Percentiles rank a stretch among this genome's conserved stretches.
Evolutionary conservation across 495 filamentous ascomycete genomes (phyloP).

Genomic region (Aspergillus olivimuriae): DNA sequence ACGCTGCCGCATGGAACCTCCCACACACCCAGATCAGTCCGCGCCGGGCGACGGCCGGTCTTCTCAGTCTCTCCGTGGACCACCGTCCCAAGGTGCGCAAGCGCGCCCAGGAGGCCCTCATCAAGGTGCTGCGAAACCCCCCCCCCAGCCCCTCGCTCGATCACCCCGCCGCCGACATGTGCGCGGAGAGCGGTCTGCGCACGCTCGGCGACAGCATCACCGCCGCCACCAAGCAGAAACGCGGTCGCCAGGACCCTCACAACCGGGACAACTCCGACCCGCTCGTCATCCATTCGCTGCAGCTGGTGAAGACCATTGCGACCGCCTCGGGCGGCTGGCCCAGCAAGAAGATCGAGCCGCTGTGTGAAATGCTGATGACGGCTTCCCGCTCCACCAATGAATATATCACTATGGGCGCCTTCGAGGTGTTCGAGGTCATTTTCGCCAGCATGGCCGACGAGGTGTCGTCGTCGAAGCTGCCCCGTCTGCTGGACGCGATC

Average conservation of each 20-base stretch:
- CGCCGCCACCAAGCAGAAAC: slow-evolving; percentile 58
- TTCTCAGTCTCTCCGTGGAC: slow-evolving; percentile 76
- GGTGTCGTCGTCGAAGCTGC: slow-evolving; percentile 78
- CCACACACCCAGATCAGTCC: slow-evolving; percentile 78
- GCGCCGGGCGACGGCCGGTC: slow-evolving; percentile 80
- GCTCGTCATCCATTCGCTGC: slow-evolving; percentile 79
- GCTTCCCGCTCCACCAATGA: slow-evolving; percentile 87
- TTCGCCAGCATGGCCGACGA: slow-evolving; percentile 87
- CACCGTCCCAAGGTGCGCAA: slow-evolving; percentile 92
- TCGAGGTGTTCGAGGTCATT: slow-evolving; percentile 94
- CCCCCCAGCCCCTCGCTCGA: slow-evolving; percentile 87
- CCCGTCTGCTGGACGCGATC: slow-evolving; percentile 79
- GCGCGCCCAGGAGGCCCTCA: slow-evolving; percentile 83
- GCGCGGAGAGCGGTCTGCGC: slow-evolving; percentile 79
- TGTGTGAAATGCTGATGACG: slow-evolving; percentile 81
- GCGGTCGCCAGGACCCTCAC: slow-evolving; percentile 34
- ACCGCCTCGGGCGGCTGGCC: slow-evolving; percentile 89
- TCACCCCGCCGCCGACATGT: slow-evolving; percentile 92
- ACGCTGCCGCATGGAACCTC: too few species aligned
- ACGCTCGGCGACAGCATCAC: slow-evolving; percentile 64
- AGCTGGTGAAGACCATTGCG: slow-evolving; percentile 83
- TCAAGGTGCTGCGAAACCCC: slow-evolving; percentile 70
- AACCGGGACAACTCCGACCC: slow-evolving; percentile 62
- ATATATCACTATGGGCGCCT: slow-evolving; percentile 89
- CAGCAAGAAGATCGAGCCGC: slow-evolving; percentile 85